A percentile compares a stretch with the other conserved stretches of the same genome.
phyloP scores from a whole-genome alignment of 345 rosid species.

The Trapa incisa region DNA sequence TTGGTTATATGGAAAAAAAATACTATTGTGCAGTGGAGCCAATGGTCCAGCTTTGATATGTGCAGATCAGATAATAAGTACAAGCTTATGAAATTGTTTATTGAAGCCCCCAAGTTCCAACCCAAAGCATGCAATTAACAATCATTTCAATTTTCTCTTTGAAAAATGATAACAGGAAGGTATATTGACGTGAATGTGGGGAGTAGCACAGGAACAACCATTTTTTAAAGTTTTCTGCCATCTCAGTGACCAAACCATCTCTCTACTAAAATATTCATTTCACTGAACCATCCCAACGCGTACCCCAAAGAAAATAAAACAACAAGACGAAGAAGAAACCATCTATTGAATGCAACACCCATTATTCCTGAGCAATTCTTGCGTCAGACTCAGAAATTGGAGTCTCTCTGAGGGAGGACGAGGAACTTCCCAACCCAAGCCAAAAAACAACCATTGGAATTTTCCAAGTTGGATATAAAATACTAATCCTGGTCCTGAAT shows the following conservation, averaged over 20 bases:
- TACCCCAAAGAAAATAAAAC: too few relatives aligned
- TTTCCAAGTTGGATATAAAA: constrained; percentile 11
- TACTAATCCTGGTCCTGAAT: neutral
- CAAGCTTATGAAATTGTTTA: neutral
- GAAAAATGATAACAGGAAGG: too few relatives aligned
- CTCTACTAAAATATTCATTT: constrained; percentile 3
- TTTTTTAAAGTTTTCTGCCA: constrained; percentile 6
- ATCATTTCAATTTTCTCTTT: neutral
- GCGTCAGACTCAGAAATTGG: too few relatives aligned
- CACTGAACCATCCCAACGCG: neutral
- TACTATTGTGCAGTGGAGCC: constrained; percentile 1
- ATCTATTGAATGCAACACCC: too few relatives aligned
- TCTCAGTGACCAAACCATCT: constrained; percentile 12
- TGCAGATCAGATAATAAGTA: neutral
- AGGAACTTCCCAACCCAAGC: constrained; percentile 6
- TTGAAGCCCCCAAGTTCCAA: neutral
- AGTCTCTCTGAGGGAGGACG: too few relatives aligned
- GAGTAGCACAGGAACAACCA: constrained; percentile 8
- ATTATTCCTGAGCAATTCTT: too few relatives aligned
- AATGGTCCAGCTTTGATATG: neutral
- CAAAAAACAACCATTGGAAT: constrained; percentile 1
- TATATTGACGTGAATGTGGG: constrained; percentile 19
- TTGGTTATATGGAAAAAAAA: neutral
- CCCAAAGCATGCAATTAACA: neutral
- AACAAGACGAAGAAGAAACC: too few relatives aligned